Evolutionary conservation across 2,329 filamentous ascomycete genomes (phyloP), one percentile per base, ranked within the genome.

Genomic region (Orbilia oligospora): DNA sequence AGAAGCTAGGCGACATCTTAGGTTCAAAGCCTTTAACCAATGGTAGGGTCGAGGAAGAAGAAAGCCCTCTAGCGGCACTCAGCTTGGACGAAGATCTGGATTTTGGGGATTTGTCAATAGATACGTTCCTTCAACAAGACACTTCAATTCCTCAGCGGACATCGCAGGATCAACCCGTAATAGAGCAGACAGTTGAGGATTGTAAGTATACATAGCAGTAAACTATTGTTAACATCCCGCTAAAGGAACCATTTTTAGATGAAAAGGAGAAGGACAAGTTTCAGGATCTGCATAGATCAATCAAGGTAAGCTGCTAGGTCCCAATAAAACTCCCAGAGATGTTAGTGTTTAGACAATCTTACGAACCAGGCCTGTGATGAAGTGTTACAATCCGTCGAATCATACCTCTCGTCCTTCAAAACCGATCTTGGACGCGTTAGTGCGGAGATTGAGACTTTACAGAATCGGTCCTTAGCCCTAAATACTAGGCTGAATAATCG

Each of bases 381-480:
- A 83, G 93, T 98, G 64, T 88, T 98, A 55, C 92, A 91, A 84
- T 97, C 94, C 0, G 96, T 99, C 69, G 95, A 99, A 85, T 91
- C 90, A 36, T 98, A 97, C 83, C 87, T 99, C 67, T 92, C 92
- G 44, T 95, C 91, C 84, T 99, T 99, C 83, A 94, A 97, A 83
- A 92, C 94, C 77, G 97, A 99, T 84, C 89, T 99, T 10, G 95
- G 93, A 8, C 89, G 90, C 14, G 96, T 99, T 12, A 97, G 96
- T 0, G 91, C 94, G 5, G 96, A 99, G 83, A 99, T 99, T 65
- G 96, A 99, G 85, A 94, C 91, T 1, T 86, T 99, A 48, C 96
- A 99, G 85, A 91, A 91, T 65, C 90, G 96, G 56, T 99, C 96
- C 0, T 89, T 91, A 10, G 90, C 91, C 6, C 85, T 99, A 76